Evolutionary conservation across 2,329 filamentous ascomycete genomes (phyloP).

Genomic region (Hirsutella thompsonii): DNA sequence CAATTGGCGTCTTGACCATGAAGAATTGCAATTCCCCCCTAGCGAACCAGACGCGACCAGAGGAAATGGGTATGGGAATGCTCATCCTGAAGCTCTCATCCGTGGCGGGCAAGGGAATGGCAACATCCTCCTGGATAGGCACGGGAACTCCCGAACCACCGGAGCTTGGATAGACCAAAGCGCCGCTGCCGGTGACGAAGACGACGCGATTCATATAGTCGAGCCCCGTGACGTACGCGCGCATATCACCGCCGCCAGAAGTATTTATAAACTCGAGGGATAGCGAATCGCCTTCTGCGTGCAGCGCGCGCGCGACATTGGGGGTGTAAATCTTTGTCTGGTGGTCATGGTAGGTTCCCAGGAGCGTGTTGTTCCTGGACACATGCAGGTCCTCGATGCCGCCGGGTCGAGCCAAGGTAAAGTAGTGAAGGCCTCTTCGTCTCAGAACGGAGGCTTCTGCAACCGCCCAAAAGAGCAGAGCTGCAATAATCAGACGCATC

Average conservation of each 20-base stretch:
- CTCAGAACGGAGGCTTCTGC: background rate
- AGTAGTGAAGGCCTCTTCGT: constrained; percentile 3
- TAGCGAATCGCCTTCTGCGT: constrained; percentile 6
- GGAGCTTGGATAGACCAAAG: constrained; percentile 27
- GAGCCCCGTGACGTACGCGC: constrained; percentile 32
- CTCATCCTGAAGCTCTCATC: constrained; percentile 24
- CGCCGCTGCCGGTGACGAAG: constrained; percentile 27
- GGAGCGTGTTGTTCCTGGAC: constrained; percentile 24
- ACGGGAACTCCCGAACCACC: constrained; percentile 20
- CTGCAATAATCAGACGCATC: background rate
- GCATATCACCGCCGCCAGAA: constrained; percentile 21
- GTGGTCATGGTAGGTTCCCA: constrained; percentile 18
- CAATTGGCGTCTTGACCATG: constrained; percentile 18
- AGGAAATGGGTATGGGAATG: constrained; percentile 25
- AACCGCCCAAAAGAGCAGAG: constrained; percentile 7
- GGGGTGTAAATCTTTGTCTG: constrained; percentile 2
- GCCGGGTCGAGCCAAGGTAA: constrained; percentile 19
- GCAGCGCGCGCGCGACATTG: background rate
- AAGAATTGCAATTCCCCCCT: constrained; percentile 28
- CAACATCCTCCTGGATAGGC: constrained; percentile 23
- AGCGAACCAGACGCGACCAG: constrained; percentile 32
- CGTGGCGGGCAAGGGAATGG: constrained; percentile 25
- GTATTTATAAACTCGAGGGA: constrained; percentile 29
- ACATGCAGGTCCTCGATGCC: constrained; percentile 18
- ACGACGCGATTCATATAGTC: constrained; percentile 26